Evolutionary conservation across 495 filamentous ascomycete genomes (phyloP), one percentile per base, ranked within the genome.

Genomic region (Penicillium pancosmium): DNA sequence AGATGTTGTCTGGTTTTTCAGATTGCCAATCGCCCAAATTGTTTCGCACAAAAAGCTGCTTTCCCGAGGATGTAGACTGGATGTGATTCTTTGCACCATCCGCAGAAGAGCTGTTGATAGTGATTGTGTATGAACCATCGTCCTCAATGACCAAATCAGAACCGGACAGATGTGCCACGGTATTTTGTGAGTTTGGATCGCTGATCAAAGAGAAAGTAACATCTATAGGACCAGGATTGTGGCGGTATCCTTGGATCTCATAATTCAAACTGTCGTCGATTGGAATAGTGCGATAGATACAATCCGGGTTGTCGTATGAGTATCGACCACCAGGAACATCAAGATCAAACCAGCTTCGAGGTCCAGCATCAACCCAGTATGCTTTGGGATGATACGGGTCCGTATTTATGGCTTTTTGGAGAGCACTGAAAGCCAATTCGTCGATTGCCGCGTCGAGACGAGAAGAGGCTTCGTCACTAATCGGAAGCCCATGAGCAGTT

Each of bases 371-470:
- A 13, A 38, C 36, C 36, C 36, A 38, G 2, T 38, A 38, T 38
- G 36, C 36, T n/a, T 38, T 38, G 4, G 36, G 36, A 13, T 38
- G 11, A 38, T 38, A 38, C 1, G 36, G 36, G 15, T 64, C 62
- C 8, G 21, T 55, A 18, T 64, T 60, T 15, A 60, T 50, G 10
- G 62, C 57, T 16, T 64, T 60, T 36, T 64, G 57, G 9, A 57
- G 50, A 5, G 62, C 5, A 43, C 62, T 64, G 41, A 64, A 64
- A 18, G 35, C 41, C 16, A 64, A 34, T 40, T 64, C 62, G 8
- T 64, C 62, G 33, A 64, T 64, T 3, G 61, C 57, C n/a, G 46
- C 61, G 21, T 64, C 57, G n/a, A 64, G 56, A 38, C 48, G 57
- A 10, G 62, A 57, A 9, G 57, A 44, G 6, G 57, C 62, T 61